Conservation (phyloP, 164 flowering plant genomes). For the Buxus sempervirens region DNA sequence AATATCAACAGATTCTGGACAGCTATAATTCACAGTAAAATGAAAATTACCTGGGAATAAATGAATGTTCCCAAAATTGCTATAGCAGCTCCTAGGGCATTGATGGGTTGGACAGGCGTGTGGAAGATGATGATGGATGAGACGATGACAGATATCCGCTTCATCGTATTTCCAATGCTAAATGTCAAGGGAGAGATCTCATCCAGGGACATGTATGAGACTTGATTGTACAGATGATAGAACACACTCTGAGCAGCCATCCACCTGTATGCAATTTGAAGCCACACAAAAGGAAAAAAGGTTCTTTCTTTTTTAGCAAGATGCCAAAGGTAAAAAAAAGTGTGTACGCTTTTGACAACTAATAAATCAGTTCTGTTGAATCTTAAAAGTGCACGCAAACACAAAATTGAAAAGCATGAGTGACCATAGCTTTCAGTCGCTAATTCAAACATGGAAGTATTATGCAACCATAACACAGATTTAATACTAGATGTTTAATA, state of each 20-base stretch:
- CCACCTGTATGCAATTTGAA: slow-evolving; percentile 58
- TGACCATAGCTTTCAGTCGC: too few relatives aligned
- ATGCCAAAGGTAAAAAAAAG: background rate
- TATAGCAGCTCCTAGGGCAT: slow-evolving; percentile 91
- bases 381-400: too few relatives aligned
- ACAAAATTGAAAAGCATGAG: too few relatives aligned
- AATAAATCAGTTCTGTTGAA: too few relatives aligned
- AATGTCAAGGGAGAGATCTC: slow-evolving; percentile 94
- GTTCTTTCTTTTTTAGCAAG: slow-evolving; percentile 11
- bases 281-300: slow-evolving; percentile 12
- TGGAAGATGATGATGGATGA: slow-evolving; percentile 92
- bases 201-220: slow-evolving; percentile 89
- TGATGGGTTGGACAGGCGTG: slow-evolving; percentile 86
- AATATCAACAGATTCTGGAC: background rate
- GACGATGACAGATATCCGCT: slow-evolving; percentile 91
- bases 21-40: background rate
- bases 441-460: too few relatives aligned
- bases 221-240: slow-evolving; percentile 88
- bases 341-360: background rate
- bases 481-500: too few relatives aligned
- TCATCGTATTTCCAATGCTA: slow-evolving; percentile 95
- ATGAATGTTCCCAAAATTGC: slow-evolving; percentile 93
- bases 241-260: slow-evolving; percentile 88
- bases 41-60: slow-evolving; percentile 79
- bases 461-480: too few relatives aligned